Evolutionary conservation across 2,329 filamentous ascomycete species (phyloP).

Genomic region (Parastagonospora nodorum): DNA sequence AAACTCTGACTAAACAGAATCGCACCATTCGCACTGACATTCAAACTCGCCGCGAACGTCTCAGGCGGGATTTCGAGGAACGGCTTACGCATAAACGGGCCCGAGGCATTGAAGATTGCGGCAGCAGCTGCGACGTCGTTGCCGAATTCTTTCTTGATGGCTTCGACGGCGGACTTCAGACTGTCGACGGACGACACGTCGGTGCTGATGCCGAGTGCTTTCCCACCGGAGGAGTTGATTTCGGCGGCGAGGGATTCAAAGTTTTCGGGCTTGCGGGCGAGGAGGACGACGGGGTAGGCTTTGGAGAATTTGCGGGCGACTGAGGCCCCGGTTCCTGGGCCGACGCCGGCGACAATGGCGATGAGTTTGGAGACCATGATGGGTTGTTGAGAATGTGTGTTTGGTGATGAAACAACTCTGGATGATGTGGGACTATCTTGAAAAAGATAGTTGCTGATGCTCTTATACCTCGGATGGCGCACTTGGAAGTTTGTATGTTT

Average conservation of each 20-base stretch:
- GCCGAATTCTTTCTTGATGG: constrained; percentile 64
- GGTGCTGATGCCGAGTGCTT: constrained; percentile 71
- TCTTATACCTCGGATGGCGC: neutral
- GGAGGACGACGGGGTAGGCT: constrained; percentile 73
- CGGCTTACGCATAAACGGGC: constrained; percentile 62
- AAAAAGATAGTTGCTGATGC: neutral
- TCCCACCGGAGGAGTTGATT: constrained; percentile 70
- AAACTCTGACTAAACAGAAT: constrained; percentile 76
- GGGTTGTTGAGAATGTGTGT: neutral
- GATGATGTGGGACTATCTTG: neutral
- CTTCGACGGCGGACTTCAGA: constrained; percentile 65
- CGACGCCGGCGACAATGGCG: constrained; percentile 72
- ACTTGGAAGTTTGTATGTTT: constrained; percentile 16
- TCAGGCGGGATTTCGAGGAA: constrained; percentile 65
- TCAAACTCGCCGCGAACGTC: constrained; percentile 59
- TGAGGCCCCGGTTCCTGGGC: constrained; percentile 70
- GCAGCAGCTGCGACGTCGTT: constrained; percentile 55
- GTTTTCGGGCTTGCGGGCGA: constrained; percentile 70
- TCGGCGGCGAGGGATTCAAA: constrained; percentile 70
- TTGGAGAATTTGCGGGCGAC: constrained; percentile 65
- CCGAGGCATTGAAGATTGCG: constrained; percentile 73
- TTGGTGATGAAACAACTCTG: neutral
- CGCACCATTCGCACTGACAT: constrained; percentile 62
- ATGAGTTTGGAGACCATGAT: constrained; percentile 60
- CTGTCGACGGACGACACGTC: constrained; percentile 64